These are phyloP conservation scores for Vigna reflexopilosa DNA, from an alignment of 306 rosid species.

Conservation along the genomic window DNA sequence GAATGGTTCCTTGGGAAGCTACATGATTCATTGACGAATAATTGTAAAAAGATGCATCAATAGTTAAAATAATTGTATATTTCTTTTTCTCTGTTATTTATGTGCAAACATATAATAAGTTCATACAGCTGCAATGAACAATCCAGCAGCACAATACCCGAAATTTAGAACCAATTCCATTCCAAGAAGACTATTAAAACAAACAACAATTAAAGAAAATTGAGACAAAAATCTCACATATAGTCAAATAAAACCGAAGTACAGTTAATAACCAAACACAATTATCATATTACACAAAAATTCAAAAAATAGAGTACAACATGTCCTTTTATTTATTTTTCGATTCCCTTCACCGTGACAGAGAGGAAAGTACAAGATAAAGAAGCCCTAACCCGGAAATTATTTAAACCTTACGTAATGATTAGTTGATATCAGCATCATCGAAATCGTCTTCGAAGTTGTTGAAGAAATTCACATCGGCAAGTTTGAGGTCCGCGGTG, in stretches of 20 bases:
- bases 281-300: slow-evolving; percentile 23
- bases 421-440: slow-evolving; percentile 74
- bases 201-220: not conserved
- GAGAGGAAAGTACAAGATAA: not conserved
- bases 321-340: not conserved
- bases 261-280: not conserved
- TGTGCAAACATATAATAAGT: too few relatives aligned
- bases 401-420: not conserved
- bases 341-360: not conserved
- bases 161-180: too few relatives aligned
- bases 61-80: too few relatives aligned
- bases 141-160: too few relatives aligned
- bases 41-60: too few relatives aligned
- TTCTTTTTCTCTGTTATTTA: too few relatives aligned
- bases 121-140: too few relatives aligned
- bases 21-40: too few relatives aligned
- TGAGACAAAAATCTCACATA: not conserved
- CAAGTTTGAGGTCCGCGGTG: slow-evolving; percentile 69
- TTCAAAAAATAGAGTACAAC: slow-evolving; percentile 11
- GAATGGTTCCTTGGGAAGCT: too few relatives aligned
- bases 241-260: not conserved
- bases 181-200: not conserved
- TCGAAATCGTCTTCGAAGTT: slow-evolving; percentile 82
- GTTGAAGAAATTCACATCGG: slow-evolving; percentile 88
- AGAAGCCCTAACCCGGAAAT: not conserved